These are phyloP conservation scores for Kazachstania viticola DNA, from an alignment of 805 yeast genomes.

Conservation along the genomic window DNA sequence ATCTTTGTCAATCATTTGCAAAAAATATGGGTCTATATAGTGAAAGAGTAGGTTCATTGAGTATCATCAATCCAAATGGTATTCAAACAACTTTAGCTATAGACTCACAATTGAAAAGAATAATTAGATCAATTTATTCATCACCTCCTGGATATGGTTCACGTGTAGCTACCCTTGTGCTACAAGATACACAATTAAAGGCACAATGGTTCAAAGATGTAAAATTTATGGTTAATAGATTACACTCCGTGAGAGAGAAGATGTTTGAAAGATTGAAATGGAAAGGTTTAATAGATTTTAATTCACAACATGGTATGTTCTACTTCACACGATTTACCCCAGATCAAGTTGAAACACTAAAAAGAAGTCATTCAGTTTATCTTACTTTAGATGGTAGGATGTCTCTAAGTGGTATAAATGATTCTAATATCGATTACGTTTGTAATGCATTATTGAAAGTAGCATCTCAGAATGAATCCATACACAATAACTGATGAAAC, in stretches of 20 bases:
- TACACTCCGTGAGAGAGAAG: conserved; percentile 56
- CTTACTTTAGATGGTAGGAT: conserved; percentile 86
- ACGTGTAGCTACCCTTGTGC: conserved; percentile 69
- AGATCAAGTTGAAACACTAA: conserved; percentile 60
- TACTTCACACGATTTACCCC: conserved; percentile 74
- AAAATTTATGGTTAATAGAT: conserved; percentile 64
- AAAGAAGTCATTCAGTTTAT: conserved; percentile 65
- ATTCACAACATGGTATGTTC: conserved; percentile 86
- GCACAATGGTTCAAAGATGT: conserved; percentile 76
- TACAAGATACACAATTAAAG: conserved; percentile 48
- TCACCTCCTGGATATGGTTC: conserved; percentile 95
- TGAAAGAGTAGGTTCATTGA: conserved; percentile 81
- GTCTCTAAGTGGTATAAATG: conserved; percentile 81
- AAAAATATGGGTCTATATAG: conserved; percentile 94
- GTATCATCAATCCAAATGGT: conserved; percentile 42
- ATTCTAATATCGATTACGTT: conserved; percentile 57
- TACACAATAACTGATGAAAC: too few relatives aligned
- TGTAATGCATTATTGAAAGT: conserved; percentile 13
- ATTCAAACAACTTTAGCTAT: conserved; percentile 33
- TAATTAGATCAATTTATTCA: conserved; percentile 79
- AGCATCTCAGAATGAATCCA: too few relatives aligned
- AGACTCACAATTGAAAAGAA: conserved; percentile 72
- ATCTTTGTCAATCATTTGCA: conserved; percentile 84
- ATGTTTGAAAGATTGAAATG: conserved; percentile 61
- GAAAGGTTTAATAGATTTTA: conserved; percentile 60